A percentile compares a stretch with the other conserved stretches of the same genome.
Evolutionary conservation across 208 protist species (phyloP).

Genomic region (Phytomonas francai): DNA sequence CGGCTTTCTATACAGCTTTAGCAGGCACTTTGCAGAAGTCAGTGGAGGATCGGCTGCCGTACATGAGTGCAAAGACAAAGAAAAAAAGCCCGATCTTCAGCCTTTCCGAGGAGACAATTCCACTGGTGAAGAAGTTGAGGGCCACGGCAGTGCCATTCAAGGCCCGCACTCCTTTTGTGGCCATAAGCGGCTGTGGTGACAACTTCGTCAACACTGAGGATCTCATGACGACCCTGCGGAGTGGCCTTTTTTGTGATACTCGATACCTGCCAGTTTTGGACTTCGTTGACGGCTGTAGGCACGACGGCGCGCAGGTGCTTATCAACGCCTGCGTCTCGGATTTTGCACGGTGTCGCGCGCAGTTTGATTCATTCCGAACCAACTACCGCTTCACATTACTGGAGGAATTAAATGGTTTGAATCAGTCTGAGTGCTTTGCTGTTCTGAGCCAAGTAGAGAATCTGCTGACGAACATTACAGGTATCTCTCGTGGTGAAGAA

Average conservation of each 20-base stretch:
- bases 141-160: slow-evolving; percentile 50
- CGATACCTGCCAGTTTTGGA: slow-evolving; percentile 74
- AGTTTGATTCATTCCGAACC: slow-evolving; percentile 67
- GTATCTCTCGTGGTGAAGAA: slow-evolving; percentile 39
- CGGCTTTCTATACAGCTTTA: slow-evolving; percentile 70
- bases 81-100: slow-evolving; percentile 57
- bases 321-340: slow-evolving; percentile 83
- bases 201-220: slow-evolving; percentile 75
- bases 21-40: slow-evolving; percentile 32
- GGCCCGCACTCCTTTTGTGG: slow-evolving; percentile 76
- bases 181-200: slow-evolving; percentile 81
- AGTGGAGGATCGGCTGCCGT: slow-evolving; percentile 46
- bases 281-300: slow-evolving; percentile 72
- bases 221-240: slow-evolving; percentile 68
- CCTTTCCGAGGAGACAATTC: slow-evolving; percentile 14
- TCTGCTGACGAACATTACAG: slow-evolving; percentile 66
- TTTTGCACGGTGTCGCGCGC: slow-evolving; percentile 75
- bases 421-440: slow-evolving; percentile 75
- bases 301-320: slow-evolving; percentile 77
- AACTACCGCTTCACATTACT: slow-evolving; percentile 83
- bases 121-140: slow-evolving; percentile 41
- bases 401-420: slow-evolving; percentile 86
- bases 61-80: slow-evolving; percentile 47
- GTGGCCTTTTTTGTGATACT: slow-evolving; percentile 78
- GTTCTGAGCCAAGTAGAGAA: slow-evolving; percentile 69